Evolutionary conservation across 2,329 filamentous ascomycete species (phyloP).

Genomic region (Davidsoniella australis): DNA sequence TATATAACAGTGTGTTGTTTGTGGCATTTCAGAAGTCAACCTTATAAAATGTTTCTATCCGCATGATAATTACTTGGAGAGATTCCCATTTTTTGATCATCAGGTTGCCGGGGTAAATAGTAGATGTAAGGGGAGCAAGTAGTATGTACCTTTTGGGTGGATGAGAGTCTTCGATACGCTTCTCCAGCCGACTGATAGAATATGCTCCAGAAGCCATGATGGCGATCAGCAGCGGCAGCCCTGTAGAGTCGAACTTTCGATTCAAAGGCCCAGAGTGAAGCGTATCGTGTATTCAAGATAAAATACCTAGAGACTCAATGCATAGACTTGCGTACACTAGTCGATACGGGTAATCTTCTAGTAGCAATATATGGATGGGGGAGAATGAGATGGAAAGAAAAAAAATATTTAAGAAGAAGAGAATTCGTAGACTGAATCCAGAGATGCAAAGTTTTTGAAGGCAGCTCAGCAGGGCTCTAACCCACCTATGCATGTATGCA

Average conservation of each 20-base stretch:
- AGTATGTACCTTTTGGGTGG: slow-evolving; percentile 68
- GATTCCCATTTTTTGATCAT: slow-evolving; percentile 98
- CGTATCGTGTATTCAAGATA: no score
- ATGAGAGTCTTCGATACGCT: slow-evolving; percentile 67
- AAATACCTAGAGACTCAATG: not conserved
- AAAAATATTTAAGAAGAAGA: not conserved
- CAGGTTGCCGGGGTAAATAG: slow-evolving; percentile 27
- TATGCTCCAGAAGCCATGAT: slow-evolving; percentile 23
- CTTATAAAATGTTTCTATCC: slow-evolving; percentile 53
- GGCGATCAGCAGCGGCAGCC: not conserved
- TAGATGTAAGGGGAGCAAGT: slow-evolving; percentile 15
- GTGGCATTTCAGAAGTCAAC: slow-evolving; percentile 44
- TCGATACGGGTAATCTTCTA: not conserved
- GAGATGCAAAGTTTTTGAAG: slow-evolving; percentile 7
- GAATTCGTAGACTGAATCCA: not conserved
- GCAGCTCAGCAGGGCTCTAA: slow-evolving; percentile 3
- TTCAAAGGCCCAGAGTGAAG: not conserved
- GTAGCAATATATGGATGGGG: not conserved
- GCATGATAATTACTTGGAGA: slow-evolving; percentile 88
- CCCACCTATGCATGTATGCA: slow-evolving; percentile 2
- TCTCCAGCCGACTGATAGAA: slow-evolving; percentile 39
- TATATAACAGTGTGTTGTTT: not conserved
- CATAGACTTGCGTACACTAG: not conserved
- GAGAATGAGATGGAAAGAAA: not conserved
- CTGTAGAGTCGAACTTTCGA: slow-evolving; percentile 6